A percentile compares a stretch with the other conserved stretches of the same genome.
Conservation (phyloP, 2,329 filamentous ascomycete genomes). For the Stachybotrys echinatus region DNA sequence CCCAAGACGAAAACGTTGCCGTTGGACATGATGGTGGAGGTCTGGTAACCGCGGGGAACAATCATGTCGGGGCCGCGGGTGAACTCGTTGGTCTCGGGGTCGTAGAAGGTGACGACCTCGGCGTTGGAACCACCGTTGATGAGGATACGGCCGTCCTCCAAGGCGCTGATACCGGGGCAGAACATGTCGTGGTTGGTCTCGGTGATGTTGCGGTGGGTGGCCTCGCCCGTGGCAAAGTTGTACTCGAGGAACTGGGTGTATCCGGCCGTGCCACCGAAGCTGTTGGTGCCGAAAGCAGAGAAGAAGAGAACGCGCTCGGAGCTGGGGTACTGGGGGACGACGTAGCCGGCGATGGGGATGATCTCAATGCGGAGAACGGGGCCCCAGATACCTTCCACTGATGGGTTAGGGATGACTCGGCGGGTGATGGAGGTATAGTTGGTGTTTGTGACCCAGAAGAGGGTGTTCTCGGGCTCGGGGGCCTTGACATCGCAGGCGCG, state of each 20-base stretch:
- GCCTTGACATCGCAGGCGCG: slow-evolving; percentile 14
- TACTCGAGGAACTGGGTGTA: slow-evolving; percentile 9
- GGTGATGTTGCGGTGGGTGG: slow-evolving; percentile 22
- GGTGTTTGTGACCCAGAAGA: slow-evolving; percentile 12
- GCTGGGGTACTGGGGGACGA: slow-evolving; percentile 10
- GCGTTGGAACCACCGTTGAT: slow-evolving; percentile 50
- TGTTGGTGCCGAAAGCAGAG: slow-evolving; percentile 10
- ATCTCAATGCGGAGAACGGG: slow-evolving; percentile 10
- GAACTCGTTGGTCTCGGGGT: slow-evolving; percentile 32
- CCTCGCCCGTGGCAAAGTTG: slow-evolving; percentile 9
- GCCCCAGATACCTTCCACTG: slow-evolving; percentile 8
- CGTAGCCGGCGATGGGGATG: slow-evolving; percentile 12
- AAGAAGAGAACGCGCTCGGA: slow-evolving; percentile 10
- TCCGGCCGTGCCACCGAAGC: slow-evolving; percentile 13
- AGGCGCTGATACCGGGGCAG: slow-evolving; percentile 47
- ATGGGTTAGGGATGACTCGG: background rate
- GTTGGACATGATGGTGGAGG: slow-evolving; percentile 42
- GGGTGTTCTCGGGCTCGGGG: slow-evolving; percentile 6
- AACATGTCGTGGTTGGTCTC: slow-evolving; percentile 49
- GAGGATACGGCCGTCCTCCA: slow-evolving; percentile 40
- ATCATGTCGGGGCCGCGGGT: slow-evolving; percentile 34
- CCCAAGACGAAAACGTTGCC: slow-evolving; percentile 54
- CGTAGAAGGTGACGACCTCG: slow-evolving; percentile 41
- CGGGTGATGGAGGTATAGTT: slow-evolving; percentile 9
- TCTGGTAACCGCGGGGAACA: slow-evolving; percentile 47